Base-by-base conservation (phyloP, 2,329 filamentous ascomycete genomes). In the Fusarium kyushuense region DNA sequence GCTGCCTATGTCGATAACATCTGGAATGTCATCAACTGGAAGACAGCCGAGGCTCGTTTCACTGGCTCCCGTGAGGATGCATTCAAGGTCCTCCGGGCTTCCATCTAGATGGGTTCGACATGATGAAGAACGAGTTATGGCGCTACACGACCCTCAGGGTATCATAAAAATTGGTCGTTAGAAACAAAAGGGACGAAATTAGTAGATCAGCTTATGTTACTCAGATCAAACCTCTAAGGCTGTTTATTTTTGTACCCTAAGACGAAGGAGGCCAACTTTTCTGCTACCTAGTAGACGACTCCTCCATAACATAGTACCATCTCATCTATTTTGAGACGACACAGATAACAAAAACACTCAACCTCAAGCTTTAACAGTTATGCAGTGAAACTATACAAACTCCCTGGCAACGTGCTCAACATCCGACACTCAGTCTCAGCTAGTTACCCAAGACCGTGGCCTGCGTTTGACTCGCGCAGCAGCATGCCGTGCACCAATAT, bases 11-110 rank as follows among this genome's bases (percentile, higher is more conserved):
- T 93, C 9, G 86, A 91, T 63, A 91, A 91, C 65, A 91, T 93
- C 71, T 94, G 91, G 91, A 88, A 88, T 33, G 87, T 94, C 32
- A 88, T 94, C 75, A 93, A 93, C 80, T 94, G 91, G 92, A 87
- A 89, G 79, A 89, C 85, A 7, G 86, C 88, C 2, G 90, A 92
- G 80, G 79, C 83, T 60, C 84, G 91, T 30, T 92, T 87, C 77
- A 71, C 79, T 3, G 85, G 86, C 4, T 79, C 70, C 6, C 78
- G 79, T 6, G 82, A 83, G 12, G 81, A 85, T 58, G 80, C 77
- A 2, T 84, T 84, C 76, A 80, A 80, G 72, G 74, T 79, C 19
- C 77, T 84, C 53, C 79, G 76, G 63, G 81, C 82, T 17, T 78
- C 80, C 6, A 74, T 84, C 59, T 83, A 76, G 6, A 10, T 17